Conservation (phyloP, 805 yeast species). For the Starmerella bombi region DNA sequence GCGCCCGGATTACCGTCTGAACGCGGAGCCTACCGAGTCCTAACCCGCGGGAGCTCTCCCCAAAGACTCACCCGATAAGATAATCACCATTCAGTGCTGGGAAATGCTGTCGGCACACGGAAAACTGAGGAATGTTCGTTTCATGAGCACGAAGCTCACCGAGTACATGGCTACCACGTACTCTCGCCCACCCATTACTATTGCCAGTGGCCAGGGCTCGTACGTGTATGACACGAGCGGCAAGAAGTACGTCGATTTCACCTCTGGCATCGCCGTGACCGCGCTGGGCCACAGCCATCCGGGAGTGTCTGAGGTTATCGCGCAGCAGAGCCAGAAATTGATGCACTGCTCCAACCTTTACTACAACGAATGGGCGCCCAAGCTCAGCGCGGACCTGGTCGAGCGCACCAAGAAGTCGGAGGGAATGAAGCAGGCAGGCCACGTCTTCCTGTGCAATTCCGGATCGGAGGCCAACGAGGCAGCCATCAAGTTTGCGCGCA, state of each 20-base stretch:
- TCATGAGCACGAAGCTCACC: conserved; percentile 7
- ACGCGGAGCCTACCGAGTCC: background rate
- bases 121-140: background rate
- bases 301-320: conserved; percentile 54
- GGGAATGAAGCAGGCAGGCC: conserved; percentile 68
- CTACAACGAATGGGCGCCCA: conserved; percentile 74
- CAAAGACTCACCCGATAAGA: background rate
- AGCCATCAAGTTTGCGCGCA: conserved; percentile 67
- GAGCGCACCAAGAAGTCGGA: conserved; percentile 54
- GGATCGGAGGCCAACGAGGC: conserved; percentile 78
- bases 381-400: conserved; percentile 58
- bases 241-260: conserved; percentile 67
- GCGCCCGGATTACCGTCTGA: too few species aligned
- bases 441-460: conserved; percentile 57
- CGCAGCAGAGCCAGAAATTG: conserved; percentile 57
- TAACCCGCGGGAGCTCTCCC: background rate
- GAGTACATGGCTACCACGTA: conserved; percentile 28
- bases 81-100: background rate
- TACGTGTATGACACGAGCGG: conserved; percentile 68
- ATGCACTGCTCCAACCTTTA: conserved; percentile 79
- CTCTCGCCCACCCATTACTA: conserved; percentile 40
- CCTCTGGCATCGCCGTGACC: conserved; percentile 97
- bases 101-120: too few species aligned
- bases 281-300: conserved; percentile 78
- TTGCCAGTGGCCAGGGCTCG: conserved; percentile 74